These are phyloP conservation scores for Tetratostichococcus sp. DNA, from an alignment of 139 green algal species.

Conservation along the genomic window DNA sequence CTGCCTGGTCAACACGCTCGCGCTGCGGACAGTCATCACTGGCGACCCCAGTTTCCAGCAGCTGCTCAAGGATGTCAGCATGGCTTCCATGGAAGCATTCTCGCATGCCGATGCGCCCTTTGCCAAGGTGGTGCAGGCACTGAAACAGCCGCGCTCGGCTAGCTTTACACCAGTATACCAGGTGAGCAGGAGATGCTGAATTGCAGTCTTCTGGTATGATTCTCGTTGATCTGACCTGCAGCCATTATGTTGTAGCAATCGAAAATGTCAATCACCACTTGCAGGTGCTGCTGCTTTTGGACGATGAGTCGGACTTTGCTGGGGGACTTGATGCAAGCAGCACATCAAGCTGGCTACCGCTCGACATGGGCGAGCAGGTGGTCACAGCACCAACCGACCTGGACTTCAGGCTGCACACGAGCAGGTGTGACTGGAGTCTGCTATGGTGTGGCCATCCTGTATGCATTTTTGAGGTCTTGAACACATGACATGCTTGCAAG, in stretches of 20 bases:
- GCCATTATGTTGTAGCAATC: no score
- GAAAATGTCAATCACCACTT: neutral
- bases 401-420: neutral
- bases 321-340: neutral
- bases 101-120: constrained; percentile 1
- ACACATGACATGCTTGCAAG: neutral
- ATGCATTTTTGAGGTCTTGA: no score
- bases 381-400: neutral
- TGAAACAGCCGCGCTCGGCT: neutral
- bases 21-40: neutral
- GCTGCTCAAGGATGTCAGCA: constrained; percentile 1
- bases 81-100: neutral
- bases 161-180: constrained; percentile 13
- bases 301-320: neutral
- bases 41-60: constrained; percentile 1
- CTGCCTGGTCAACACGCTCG: neutral
- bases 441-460: no score
- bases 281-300: neutral
- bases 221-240: no score
- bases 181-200: no score
- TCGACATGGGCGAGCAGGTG: neutral
- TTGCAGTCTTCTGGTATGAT: no score
- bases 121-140: neutral
- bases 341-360: neutral
- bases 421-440: neutral